phyloP scores from a whole-genome alignment of 1,139 yeast species.

The Yamadazyma dendronema region DNA sequence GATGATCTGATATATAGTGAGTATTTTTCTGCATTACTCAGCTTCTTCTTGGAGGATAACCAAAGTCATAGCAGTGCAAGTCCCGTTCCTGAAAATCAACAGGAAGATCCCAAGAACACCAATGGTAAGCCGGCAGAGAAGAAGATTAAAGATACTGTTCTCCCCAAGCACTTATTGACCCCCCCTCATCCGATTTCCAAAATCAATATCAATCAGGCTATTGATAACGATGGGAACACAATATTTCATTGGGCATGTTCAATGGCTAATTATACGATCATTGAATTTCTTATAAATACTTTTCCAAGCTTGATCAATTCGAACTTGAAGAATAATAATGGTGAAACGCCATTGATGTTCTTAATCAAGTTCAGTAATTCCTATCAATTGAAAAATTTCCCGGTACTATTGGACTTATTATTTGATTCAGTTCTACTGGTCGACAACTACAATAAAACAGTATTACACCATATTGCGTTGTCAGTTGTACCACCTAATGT shows the following conservation, averaged over 20 bases:
- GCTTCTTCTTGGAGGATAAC: constrained; percentile 39
- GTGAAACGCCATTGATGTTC: constrained; percentile 88
- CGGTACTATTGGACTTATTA: constrained; percentile 65
- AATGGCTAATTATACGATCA: constrained; percentile 73
- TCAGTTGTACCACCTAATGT: constrained; percentile 14
- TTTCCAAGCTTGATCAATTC: constrained; percentile 52
- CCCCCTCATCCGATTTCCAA: constrained; percentile 46
- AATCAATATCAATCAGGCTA: constrained; percentile 73
- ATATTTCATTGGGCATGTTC: constrained; percentile 97
- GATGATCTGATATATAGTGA: constrained; percentile 31
- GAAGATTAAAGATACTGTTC: constrained; percentile 17
- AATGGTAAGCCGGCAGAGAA: constrained; percentile 11
- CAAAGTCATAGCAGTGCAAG: constrained; percentile 9
- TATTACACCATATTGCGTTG: constrained; percentile 77
- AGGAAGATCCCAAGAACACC: constrained; percentile 4
- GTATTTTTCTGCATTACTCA: constrained; percentile 36
- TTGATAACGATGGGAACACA: constrained; percentile 91
- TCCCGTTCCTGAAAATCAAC: constrained; percentile 1
- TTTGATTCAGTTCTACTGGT: constrained; percentile 74
- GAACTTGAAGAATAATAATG: constrained; percentile 59
- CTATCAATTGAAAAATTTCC: constrained; percentile 72
- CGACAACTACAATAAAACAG: constrained; percentile 70
- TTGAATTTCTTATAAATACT: constrained; percentile 63
- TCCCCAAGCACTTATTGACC: constrained; percentile 33
- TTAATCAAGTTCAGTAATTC: constrained; percentile 89